Evolutionary conservation across 2,329 filamentous ascomycete genomes (phyloP).

Genomic region (Xylaria sp.): DNA sequence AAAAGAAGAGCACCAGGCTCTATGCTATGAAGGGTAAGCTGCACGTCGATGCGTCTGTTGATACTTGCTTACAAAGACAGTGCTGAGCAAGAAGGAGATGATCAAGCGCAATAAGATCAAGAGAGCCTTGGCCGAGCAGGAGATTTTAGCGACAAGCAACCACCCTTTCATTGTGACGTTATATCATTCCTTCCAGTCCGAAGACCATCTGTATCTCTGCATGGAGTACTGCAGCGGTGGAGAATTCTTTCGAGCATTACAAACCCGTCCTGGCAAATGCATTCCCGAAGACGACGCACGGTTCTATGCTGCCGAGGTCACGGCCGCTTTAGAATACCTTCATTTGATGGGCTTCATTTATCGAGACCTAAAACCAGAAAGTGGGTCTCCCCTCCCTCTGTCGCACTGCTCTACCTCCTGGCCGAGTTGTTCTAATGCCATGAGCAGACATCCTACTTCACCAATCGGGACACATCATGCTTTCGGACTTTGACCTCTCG

Average conservation of each 20-base stretch:
- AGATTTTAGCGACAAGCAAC: constrained; percentile 97
- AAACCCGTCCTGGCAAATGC: constrained; percentile 95
- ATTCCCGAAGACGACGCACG: constrained; percentile 95
- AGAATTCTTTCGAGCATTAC: constrained; percentile 95
- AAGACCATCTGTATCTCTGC: constrained; percentile 97
- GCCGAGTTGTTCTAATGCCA: constrained; percentile 38
- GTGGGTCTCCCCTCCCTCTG: constrained; percentile 56
- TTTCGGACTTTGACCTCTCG: constrained; percentile 97
- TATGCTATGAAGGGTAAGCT: constrained; percentile 96
- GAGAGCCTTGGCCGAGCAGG: constrained; percentile 93
- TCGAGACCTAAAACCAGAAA: constrained; percentile 95
- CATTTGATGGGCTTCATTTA: constrained; percentile 99
- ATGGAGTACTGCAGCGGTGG: constrained; percentile 99
- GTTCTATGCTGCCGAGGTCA: constrained; percentile 97
- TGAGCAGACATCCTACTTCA: constrained; percentile 86
- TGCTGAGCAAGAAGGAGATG: constrained; percentile 99
- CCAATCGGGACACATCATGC: constrained; percentile 99
- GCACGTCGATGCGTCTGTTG: background rate
- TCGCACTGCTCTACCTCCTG: background rate
- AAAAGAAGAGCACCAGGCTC: constrained; percentile 94
- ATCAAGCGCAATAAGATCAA: constrained; percentile 99
- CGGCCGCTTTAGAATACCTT: constrained; percentile 91
- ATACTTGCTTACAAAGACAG: constrained; percentile 55
- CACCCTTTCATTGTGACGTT: constrained; percentile 98
- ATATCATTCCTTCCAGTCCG: constrained; percentile 98